Base-by-base conservation (phyloP, 768 basidiomycete genomes). In the Chalciporus pseudorubinellus region DNA sequence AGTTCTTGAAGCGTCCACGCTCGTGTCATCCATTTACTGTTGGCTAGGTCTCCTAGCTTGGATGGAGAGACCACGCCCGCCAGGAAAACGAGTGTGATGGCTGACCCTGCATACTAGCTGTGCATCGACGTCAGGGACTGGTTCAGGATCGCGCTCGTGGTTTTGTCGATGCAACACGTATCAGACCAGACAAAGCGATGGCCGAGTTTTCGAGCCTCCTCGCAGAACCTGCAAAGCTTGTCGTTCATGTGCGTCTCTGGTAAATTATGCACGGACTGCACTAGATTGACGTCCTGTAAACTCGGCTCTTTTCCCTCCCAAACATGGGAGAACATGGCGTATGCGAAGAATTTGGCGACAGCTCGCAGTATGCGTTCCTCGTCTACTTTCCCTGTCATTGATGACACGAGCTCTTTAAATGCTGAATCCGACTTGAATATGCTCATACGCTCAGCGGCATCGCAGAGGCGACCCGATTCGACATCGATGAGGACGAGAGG, bases 401-500 rank as follows among this genome's bases (percentile, higher is more conserved):
- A 38, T 16, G 46, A 47, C 6, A 47, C n/a, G 6, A 47, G 36
- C 18, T n/a, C 38, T 38, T 26, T n/a, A 24, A 39, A 47, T 5
- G 16, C n/a, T 13, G 1, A 24, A 19, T 24, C 38, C 11, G n/a
- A n/a, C 21, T 28, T 22, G 38, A 47, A 47, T 1, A 28, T 24
- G 4, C 4, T 7, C 24, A 24, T 24, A 7, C n/a, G n/a, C n/a
- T n/a, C n/a, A n/a, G n/a, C n/a, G n/a, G n/a, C n/a, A n/a, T n/a
- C n/a, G n/a, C n/a, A 45, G 34, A 53, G 47, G n/a, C 19, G 6
- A 20, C 48, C 43, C 18, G 33, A 47, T 41, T 39, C 26, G 34
- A 44, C 56, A 31, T 41, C 41, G 4, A 53, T 50, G 41, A 45
- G 55, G 48, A 28, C 53, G 44, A 45, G 42, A 26, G 40, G 57